A percentile compares a stretch with the other conserved stretches of the same genome.
Conservation (phyloP, 2,329 filamentous ascomycete species). For the Phialophora tarda region DNA sequence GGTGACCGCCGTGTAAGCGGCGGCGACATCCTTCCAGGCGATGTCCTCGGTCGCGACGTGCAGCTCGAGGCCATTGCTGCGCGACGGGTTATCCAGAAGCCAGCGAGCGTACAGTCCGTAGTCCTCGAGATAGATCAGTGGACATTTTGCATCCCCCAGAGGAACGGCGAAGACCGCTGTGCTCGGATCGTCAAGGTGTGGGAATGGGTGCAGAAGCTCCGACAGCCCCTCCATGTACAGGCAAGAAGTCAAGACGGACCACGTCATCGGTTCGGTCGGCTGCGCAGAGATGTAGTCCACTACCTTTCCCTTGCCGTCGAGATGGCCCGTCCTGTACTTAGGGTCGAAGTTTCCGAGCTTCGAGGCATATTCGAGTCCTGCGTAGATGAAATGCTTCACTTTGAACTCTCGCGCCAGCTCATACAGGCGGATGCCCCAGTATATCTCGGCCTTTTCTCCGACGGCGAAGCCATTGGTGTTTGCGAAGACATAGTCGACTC, state of each 20-base stretch:
- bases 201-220: slow-evolving; percentile 25
- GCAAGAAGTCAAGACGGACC: slow-evolving; percentile 15
- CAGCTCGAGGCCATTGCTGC: slow-evolving; percentile 53
- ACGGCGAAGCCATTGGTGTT: slow-evolving; percentile 61
- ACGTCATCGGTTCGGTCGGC: slow-evolving; percentile 12
- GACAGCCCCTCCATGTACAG: slow-evolving; percentile 39
- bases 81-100: slow-evolving; percentile 54
- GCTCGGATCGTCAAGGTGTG: not conserved
- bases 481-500: slow-evolving; percentile 56
- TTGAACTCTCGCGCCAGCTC: slow-evolving; percentile 44
- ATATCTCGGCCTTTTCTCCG: slow-evolving; percentile 60
- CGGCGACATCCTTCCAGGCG: slow-evolving; percentile 47
- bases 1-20: slow-evolving; percentile 51
- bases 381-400: slow-evolving; percentile 53
- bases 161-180: not conserved
- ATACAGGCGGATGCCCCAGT: slow-evolving; percentile 48
- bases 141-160: slow-evolving; percentile 45
- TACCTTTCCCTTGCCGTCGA: slow-evolving; percentile 52
- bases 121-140: slow-evolving; percentile 54
- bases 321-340: slow-evolving; percentile 55
- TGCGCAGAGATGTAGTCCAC: slow-evolving; percentile 23
- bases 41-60: slow-evolving; percentile 52
- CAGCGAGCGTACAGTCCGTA: slow-evolving; percentile 55
- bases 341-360: slow-evolving; percentile 56
- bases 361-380: slow-evolving; percentile 55